Evolutionary conservation across 805 yeast genomes (phyloP).

Genomic region (Candida cerambycidarum): DNA sequence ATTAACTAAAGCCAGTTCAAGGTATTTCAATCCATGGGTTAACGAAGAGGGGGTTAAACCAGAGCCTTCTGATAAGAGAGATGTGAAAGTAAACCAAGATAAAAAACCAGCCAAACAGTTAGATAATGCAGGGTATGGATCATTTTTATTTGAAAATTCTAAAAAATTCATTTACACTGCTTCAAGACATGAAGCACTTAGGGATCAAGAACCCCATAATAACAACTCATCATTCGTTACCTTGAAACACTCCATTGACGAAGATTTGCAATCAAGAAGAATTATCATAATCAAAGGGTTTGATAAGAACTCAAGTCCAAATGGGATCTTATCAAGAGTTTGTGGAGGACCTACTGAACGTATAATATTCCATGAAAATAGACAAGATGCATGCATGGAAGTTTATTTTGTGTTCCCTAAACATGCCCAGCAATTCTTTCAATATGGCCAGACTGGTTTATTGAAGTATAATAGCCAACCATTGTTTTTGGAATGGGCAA

Average conservation of each 20-base stretch:
- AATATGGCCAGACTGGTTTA: conserved; percentile 50
- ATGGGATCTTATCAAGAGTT: conserved; percentile 52
- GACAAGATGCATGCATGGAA: conserved; percentile 29
- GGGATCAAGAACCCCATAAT: not conserved
- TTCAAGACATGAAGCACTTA: not conserved
- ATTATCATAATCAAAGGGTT: conserved; percentile 39
- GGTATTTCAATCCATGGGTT: conserved; percentile 9
- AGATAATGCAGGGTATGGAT: not conserved
- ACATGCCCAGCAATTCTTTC: conserved; percentile 55
- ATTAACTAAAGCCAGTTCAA: conserved; percentile 7
- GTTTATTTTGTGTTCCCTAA: conserved; percentile 52
- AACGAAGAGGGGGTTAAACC: not conserved
- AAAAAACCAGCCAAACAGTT: too few species aligned
- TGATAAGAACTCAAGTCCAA: conserved; percentile 45
- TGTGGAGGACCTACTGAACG: conserved; percentile 72
- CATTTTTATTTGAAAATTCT: not conserved
- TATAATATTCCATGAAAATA: conserved; percentile 28
- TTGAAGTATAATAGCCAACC: conserved; percentile 59
- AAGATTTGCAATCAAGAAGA: conserved; percentile 17
- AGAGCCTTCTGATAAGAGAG: too few species aligned
- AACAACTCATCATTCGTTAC: too few species aligned
- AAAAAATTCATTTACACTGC: conserved; percentile 1
- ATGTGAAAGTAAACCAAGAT: too few species aligned
- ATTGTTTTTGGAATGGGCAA: conserved; percentile 50
- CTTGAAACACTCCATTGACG: not conserved